These are phyloP conservation scores for Francoa sonchifolia DNA, from an alignment of 441 rosid species.

Conservation along the genomic window DNA sequence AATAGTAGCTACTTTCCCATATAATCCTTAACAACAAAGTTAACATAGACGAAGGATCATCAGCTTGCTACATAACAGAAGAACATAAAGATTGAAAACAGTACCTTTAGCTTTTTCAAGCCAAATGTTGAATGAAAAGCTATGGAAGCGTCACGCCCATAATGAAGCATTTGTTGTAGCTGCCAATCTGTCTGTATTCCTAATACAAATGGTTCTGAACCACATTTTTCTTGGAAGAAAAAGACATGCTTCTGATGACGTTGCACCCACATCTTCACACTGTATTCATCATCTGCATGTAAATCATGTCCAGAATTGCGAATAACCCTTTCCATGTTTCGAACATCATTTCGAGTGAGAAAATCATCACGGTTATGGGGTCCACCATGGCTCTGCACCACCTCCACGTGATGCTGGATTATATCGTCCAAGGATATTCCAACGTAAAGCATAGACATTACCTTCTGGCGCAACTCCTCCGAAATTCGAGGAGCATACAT, in stretches of 20 bases:
- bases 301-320: constrained; percentile 29
- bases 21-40: too few relatives aligned
- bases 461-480: constrained; percentile 40
- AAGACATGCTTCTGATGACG: constrained; percentile 37
- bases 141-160: constrained; percentile 29
- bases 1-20: too few relatives aligned
- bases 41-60: too few relatives aligned
- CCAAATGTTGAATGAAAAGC: constrained; percentile 42
- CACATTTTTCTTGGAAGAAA: constrained; percentile 29
- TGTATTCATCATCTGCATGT: constrained; percentile 27
- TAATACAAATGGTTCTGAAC: constrained; percentile 26
- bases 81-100: background rate
- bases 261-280: constrained; percentile 36
- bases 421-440: constrained; percentile 40
- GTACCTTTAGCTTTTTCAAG: constrained; percentile 39
- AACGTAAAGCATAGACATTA: constrained; percentile 37
- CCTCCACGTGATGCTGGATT: constrained; percentile 36
- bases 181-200: constrained; percentile 58
- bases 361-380: constrained; percentile 48
- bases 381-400: constrained; percentile 39
- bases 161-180: constrained; percentile 40
- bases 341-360: constrained; percentile 39
- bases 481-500: constrained; percentile 51
- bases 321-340: constrained; percentile 41
- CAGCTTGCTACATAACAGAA: background rate